Conservation (phyloP, 257 asterid genomes). For the Solanum appendiculatum region DNA sequence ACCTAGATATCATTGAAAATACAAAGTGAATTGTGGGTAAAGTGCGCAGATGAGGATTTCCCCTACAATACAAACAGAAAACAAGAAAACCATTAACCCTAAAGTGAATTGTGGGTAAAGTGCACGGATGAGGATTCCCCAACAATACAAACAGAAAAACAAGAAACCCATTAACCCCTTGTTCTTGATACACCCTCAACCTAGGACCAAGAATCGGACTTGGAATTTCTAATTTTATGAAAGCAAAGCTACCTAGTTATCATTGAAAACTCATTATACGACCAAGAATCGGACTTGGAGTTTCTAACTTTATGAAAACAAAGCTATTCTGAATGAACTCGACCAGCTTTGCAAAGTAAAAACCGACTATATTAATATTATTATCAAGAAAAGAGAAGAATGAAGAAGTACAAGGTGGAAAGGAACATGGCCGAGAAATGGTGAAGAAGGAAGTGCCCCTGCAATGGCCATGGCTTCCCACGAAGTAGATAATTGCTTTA, state of each 20-base stretch:
- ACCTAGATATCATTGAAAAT: constrained; percentile 7
- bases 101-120: no score
- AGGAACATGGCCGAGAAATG: constrained; percentile 47
- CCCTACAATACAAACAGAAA: constrained; percentile 27
- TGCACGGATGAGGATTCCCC: no score
- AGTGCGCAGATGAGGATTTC: constrained; percentile 15
- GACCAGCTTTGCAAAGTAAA: background rate
- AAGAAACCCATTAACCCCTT: no score
- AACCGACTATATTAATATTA: background rate
- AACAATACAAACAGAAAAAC: no score
- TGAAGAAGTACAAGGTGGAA: constrained; percentile 31
- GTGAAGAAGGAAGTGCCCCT: constrained; percentile 54
- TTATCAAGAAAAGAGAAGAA: background rate
- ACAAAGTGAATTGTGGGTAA: constrained; percentile 8
- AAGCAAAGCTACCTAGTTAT: background rate
- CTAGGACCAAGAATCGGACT: background rate
- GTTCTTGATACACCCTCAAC: background rate
- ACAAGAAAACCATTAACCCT: background rate
- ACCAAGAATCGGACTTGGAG: background rate
- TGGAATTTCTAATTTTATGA: background rate
- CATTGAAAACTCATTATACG: background rate
- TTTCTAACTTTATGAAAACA: background rate
- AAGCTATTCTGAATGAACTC: background rate
- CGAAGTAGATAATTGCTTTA: background rate
- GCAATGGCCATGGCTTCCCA: background rate